A percentile compares a stretch with the other conserved stretches of the same genome.
These are phyloP conservation scores for Heliosperma pusillum DNA, from an alignment of 148 eudicot species.

Conservation along the genomic window DNA sequence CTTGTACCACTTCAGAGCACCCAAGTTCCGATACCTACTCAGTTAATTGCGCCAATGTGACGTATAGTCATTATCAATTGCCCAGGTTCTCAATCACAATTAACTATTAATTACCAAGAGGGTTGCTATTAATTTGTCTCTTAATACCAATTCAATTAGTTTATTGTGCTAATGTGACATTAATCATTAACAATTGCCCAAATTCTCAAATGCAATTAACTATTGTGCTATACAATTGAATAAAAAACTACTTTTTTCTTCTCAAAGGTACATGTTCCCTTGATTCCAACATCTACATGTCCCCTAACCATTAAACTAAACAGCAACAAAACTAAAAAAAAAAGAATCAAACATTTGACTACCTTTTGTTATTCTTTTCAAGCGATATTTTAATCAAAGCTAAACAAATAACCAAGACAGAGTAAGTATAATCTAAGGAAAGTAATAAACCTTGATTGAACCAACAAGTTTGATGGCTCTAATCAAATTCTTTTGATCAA, in stretches of 20 bases:
- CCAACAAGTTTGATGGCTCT: constrained; percentile 60
- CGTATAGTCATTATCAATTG: not conserved
- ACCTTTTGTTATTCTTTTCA: too few species aligned
- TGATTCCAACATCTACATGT: not conserved
- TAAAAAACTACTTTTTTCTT: not conserved
- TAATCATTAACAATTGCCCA: constrained; percentile 1
- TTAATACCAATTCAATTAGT: not conserved
- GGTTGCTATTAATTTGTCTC: too few species aligned
- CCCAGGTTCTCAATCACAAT: not conserved
- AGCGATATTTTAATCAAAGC: too few species aligned
- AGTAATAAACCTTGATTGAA: constrained; percentile 53
- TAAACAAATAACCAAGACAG: not conserved
- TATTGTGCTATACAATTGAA: not conserved
- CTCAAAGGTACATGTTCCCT: constrained; percentile 6
- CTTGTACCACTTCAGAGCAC: not conserved
- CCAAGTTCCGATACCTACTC: not conserved
- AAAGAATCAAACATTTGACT: too few species aligned
- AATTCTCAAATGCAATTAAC: not conserved
- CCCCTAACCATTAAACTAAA: not conserved
- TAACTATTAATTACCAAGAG: not conserved
- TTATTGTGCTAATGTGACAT: too few species aligned
- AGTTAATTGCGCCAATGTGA: not conserved
- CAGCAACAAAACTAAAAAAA: not conserved
- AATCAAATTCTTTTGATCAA: constrained; percentile 60
- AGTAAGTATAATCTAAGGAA: not conserved